These are phyloP conservation scores for Mortierella sp. DNA, from an alignment of 371 early-diverging fungal genomes.

Conservation along the genomic window DNA sequence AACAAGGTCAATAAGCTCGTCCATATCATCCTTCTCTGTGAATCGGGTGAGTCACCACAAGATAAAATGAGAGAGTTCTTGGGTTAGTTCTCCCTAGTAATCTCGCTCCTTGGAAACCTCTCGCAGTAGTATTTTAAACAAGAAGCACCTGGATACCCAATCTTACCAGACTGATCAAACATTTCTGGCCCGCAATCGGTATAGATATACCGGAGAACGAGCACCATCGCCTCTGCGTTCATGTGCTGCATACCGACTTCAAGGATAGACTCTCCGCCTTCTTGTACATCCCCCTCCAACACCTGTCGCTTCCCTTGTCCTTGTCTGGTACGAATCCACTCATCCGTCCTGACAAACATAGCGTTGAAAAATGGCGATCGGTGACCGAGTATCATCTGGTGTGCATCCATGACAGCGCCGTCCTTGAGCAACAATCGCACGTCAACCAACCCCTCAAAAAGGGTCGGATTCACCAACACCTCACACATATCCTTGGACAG, in stretches of 20 bases:
- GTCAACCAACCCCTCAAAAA: constrained; percentile 48
- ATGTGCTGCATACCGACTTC: constrained; percentile 67
- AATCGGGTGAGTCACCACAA: background rate
- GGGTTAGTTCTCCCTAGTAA: background rate
- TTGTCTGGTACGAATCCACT: constrained; percentile 67
- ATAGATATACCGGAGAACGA: constrained; percentile 70
- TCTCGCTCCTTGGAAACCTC: background rate
- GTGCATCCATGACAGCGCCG: constrained; percentile 58
- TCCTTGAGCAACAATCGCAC: constrained; percentile 61
- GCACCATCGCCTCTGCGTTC: constrained; percentile 59
- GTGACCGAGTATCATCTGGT: constrained; percentile 71
- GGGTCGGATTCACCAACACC: constrained; percentile 2
- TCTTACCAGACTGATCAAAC: constrained; percentile 59
- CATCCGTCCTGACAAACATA: constrained; percentile 64
- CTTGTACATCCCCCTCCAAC: background rate
- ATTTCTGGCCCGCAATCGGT: constrained; percentile 60
- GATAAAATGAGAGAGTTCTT: background rate
- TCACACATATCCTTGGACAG: constrained; percentile 30
- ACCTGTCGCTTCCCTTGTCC: constrained; percentile 35
- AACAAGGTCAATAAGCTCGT: constrained; percentile 66
- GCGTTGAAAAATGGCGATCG: constrained; percentile 77
- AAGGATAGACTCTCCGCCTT: constrained; percentile 12
- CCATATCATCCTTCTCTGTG: constrained; percentile 59
- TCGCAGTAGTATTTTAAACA: background rate
- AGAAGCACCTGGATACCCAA: background rate